These are phyloP conservation scores for Solanum piurae DNA, from an alignment of 257 asterid genomes.

Conservation along the genomic window DNA sequence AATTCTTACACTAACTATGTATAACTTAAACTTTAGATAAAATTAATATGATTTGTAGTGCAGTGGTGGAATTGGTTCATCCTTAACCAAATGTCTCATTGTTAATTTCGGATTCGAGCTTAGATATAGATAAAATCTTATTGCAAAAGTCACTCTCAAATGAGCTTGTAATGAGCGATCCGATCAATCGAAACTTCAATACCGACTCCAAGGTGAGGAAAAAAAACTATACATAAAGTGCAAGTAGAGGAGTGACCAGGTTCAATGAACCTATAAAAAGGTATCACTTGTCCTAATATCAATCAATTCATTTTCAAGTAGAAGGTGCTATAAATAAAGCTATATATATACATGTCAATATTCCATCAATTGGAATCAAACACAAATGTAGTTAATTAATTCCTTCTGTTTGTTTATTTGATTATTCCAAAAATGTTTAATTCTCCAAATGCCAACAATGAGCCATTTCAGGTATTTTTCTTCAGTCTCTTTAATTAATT, in stretches of 20 bases:
- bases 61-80: too few species aligned
- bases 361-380: not conserved
- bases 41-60: too few species aligned
- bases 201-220: too few species aligned
- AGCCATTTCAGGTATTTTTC: not conserved
- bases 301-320: not conserved
- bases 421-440: not conserved
- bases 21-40: too few species aligned
- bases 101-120: too few species aligned
- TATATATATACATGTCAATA: too few species aligned
- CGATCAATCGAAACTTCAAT: too few species aligned
- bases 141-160: too few species aligned
- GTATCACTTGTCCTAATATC: not conserved
- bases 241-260: not conserved
- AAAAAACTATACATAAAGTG: not conserved
- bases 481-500: not conserved
- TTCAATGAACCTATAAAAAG: conserved; percentile 9
- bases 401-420: not conserved
- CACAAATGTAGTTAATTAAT: not conserved
- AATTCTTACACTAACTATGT: not conserved
- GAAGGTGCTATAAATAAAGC: not conserved
- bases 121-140: too few species aligned
- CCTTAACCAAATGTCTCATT: too few species aligned
- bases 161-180: too few species aligned
- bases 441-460: not conserved